These are phyloP conservation scores for Backusella mclennaniae DNA, from an alignment of 192 early-diverging fungal genomes.

Conservation along the genomic window DNA sequence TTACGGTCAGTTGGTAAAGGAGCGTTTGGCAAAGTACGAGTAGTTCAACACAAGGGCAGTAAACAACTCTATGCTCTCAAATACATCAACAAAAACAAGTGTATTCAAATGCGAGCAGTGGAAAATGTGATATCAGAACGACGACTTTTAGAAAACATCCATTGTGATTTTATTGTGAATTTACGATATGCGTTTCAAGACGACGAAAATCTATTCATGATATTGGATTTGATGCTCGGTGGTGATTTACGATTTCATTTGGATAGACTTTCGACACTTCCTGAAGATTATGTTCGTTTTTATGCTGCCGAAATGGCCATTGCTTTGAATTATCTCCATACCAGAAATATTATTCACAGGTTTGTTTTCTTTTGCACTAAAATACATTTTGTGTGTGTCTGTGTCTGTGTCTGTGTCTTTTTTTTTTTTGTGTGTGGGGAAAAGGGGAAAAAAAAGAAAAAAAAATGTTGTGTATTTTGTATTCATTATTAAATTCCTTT, in stretches of 20 bases:
- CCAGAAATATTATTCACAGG: constrained; percentile 78
- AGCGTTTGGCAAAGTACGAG: constrained; percentile 86
- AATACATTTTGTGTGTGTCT: neutral
- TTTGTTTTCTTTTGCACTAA: constrained; percentile 6
- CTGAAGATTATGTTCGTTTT: constrained; percentile 77
- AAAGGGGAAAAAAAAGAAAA: neutral
- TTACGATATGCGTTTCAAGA: constrained; percentile 90
- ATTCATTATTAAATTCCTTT: neutral
- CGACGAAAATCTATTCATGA: constrained; percentile 87
- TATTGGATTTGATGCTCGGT: constrained; percentile 85
- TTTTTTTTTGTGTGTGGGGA: neutral
- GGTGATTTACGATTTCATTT: constrained; percentile 84
- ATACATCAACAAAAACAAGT: constrained; percentile 83
- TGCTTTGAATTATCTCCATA: constrained; percentile 80
- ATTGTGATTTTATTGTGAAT: constrained; percentile 64
- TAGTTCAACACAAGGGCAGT: constrained; percentile 74
- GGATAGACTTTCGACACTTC: constrained; percentile 57
- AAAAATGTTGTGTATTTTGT: neutral
- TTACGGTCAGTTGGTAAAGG: constrained; percentile 77
- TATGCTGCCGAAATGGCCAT: constrained; percentile 83
- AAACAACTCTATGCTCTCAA: constrained; percentile 76
- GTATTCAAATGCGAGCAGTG: constrained; percentile 80
- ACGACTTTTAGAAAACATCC: constrained; percentile 71
- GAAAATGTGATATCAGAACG: constrained; percentile 82
- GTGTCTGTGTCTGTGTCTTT: neutral